Base-by-base conservation (phyloP, 1,284 basidiomycete species). In the Leccinum huronense region DNA sequence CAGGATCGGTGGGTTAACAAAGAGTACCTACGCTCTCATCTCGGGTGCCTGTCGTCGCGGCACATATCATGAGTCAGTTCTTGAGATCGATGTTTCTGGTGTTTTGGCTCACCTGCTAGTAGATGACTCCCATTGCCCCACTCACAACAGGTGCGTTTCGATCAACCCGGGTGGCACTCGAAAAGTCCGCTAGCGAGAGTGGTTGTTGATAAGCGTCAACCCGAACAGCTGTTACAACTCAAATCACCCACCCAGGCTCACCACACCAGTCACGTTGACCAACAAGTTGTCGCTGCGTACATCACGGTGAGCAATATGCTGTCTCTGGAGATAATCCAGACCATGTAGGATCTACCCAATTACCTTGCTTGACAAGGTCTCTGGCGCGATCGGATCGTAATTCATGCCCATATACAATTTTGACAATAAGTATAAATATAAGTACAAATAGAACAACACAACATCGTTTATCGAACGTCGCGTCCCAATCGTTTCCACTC, bases 211-310 rank as follows among this genome's bases (percentile, higher is more conserved):
- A 36, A 60, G 38, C 62, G 58, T 34, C 63, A 40, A 13, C 66
- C 59, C 23, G 59, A 53, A 11, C 61, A 42, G 14, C 42, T 14
- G 36, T 33, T 57, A 19, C 13, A 34, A 7, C n/a, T 19, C 54
- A 55, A 34, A 48, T n/a, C 30, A 80, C 85, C 63, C 66, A 90
- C 89, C 83, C n/a, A 93, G 78, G 76, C 92, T 93, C 61, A 93
- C 79, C 14, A 89, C 73, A 2, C 91, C 91, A 9, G 81, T 76
- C 42, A 76, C 80, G 64, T 88, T 89, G 62, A 93, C 76, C 36
- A 93, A 78, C 60, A 93, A 68, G 71, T 93, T 93, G 72, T 93
- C 91, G 19, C 90, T 91, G 42, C 91, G 85, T 58, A 93, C 80
- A 73, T 93, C 91, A 51, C 91, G 82, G 76, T 93, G 91, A 1